Conservation (phyloP, 805 yeast species). For the Candida montana region DNA sequence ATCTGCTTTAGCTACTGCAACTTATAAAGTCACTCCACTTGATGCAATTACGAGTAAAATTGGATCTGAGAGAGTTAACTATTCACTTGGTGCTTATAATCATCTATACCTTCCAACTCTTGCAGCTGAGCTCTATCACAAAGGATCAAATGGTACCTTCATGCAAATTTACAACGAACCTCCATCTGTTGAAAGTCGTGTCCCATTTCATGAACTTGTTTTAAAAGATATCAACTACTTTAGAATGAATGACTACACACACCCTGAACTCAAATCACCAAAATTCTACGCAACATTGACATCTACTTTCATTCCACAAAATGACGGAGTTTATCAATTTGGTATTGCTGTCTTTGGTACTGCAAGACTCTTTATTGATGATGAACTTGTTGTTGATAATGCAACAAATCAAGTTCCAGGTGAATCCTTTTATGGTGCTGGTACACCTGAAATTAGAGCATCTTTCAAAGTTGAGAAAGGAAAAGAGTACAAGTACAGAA, state of each 20-base stretch:
- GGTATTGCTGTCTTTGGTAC: conserved; percentile 53
- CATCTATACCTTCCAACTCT: conserved; percentile 30
- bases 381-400: conserved; percentile 46
- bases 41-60: conserved; percentile 35
- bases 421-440: conserved; percentile 47
- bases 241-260: conserved; percentile 11
- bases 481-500: conserved; percentile 34
- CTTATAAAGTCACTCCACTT: conserved; percentile 42
- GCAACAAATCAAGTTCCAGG: conserved; percentile 45
- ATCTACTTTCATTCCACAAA: conserved; percentile 40
- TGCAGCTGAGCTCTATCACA: conserved; percentile 13
- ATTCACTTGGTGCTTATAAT: conserved; percentile 32
- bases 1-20: conserved; percentile 46
- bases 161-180: conserved; percentile 19
- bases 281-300: conserved; percentile 39
- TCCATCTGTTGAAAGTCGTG: conserved; percentile 17
- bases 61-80: conserved; percentile 16
- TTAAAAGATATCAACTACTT: conserved; percentile 17
- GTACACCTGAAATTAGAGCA: conserved; percentile 43
- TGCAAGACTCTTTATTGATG: conserved; percentile 48
- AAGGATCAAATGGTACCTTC: conserved; percentile 20
- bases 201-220: conserved; percentile 25
- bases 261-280: conserved; percentile 10
- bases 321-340: conserved; percentile 41
- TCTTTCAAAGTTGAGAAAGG: conserved; percentile 36